Evolutionary conservation across 2,329 filamentous ascomycete genomes (phyloP), one percentile per base, ranked within the genome.

Genomic region (Madurella fahalii): DNA sequence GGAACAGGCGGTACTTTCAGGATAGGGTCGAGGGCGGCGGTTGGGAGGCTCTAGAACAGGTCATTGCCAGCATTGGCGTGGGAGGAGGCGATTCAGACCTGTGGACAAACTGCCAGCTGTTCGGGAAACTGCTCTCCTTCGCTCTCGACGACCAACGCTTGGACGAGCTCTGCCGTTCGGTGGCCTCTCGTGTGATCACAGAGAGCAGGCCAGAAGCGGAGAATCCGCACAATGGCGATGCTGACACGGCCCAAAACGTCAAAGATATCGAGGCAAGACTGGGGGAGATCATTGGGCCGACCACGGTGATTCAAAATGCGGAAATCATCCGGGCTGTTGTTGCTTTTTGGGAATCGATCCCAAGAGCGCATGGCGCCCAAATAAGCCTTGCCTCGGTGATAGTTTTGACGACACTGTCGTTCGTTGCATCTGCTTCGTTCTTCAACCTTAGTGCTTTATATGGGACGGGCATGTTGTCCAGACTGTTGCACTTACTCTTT

Each of bases 1-100:
- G 92, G 17, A 99, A 97, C 71, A 82, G 86, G 65, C 83, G 89
- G 63, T 96, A 93, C 74, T 97, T 97, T 68, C 82, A 84, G 55
- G 85, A 84, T 61, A 80, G 84, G 61, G 83, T 95, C 31, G 82
- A 89, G 55, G 85, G 83, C 18, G 88, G 86, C 53, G 91, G 93
- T 3, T 95, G 90, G 86, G 79, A 84, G 60, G 82, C 84, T 8
- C 69, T 96, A 52, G 86, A 94, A 65, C 82, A 89, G 66, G 82
- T 82, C 5, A 80, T 92, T 72, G 82, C 81, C 58, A 84, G 83
- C 68, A 84, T 85, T 69, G 82, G 87, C 34, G 72, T 84, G 50
- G 78, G 86, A 51, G 81, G 80, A 60, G 79, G 79, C 53, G 84
- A 89, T 59, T 78, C 84, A 43, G 89, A 95, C 64, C 71, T 79